Base-by-base conservation (phyloP, 441 rosid genomes). In the Populus hybrid region DNA sequence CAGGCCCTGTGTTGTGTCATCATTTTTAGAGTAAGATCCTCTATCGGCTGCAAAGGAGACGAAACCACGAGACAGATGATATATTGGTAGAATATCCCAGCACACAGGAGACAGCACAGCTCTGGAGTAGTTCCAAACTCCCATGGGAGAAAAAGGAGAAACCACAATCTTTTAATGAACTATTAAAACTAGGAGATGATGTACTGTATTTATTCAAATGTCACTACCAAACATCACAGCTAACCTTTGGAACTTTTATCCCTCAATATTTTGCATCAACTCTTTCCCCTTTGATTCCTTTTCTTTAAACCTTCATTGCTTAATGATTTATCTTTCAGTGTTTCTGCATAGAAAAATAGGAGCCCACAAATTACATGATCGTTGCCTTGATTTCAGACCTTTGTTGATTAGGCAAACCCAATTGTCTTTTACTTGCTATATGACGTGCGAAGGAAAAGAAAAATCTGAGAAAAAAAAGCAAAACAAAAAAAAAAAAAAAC, bases 121-220 rank as follows among this genome's bases (percentile, higher is more conserved):
- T 63, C 16, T 50, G 66, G 66, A 70, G 66, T 5, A 53, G 61
- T 53, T 53, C 8, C 61, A 11, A 34, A 9, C 68, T 34, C 23
- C 57, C 21, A 28, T 11, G 3, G 53, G 57, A 63, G n/a, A 53
- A 61, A 16, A 38, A 30, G 75, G 59, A 53, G 38, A 14, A 68
- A 34, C n/a, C 23, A 12, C 30, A 11, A 24, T 38, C 70, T 70
- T 63, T 40, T 59, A 28, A 28, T 65, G 1, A 4, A 53, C 21
- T 6, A 30, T 50, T 9, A 10, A 16, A 24, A 35, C 21, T 18
- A 57, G 57, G 36, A 16, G 57, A 57, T 21, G 23, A 3, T 46
- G 18, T 69, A 10, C 16, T 42, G n/a, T 28, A 42, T 74, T 32
- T 79, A 26, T 70, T 24, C 26, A 67, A 53, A 73, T 73, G 61